Percentiles rank a stretch among this genome's conserved stretches.
Evolutionary conservation across 768 basidiomycete species (phyloP).

Genomic region (Boletus sp.): DNA sequence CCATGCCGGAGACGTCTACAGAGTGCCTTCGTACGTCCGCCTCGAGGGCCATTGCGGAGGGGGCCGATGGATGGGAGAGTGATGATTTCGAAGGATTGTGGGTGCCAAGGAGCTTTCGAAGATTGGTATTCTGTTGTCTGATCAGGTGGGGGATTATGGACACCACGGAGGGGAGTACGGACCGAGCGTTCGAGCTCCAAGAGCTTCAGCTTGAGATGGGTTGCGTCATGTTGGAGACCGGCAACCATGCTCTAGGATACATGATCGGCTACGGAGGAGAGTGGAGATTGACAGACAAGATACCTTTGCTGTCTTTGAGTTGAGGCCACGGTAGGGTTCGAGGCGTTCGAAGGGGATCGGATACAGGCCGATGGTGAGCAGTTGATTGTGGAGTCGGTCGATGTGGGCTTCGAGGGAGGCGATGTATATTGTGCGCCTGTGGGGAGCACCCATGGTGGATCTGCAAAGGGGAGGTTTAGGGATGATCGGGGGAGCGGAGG

Average conservation of each 20-base stretch:
- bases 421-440: conserved; percentile 67
- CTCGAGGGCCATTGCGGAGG: conserved; percentile 29
- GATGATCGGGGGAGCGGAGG: background rate
- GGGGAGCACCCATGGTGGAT: conserved; percentile 62
- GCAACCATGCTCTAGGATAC: conserved; percentile 64
- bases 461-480: conserved; percentile 28
- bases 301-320: conserved; percentile 75
- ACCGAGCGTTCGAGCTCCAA: conserved; percentile 70
- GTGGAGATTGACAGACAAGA: background rate
- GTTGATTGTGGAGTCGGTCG: conserved; percentile 59
- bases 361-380: conserved; percentile 50
- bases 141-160: background rate
- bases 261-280: background rate
- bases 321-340: conserved; percentile 65
- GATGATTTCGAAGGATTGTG: conserved; percentile 17
- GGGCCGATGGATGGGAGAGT: conserved; percentile 23
- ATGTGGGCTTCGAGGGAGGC: conserved; percentile 72
- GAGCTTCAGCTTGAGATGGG: conserved; percentile 56
- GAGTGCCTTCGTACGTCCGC: conserved; percentile 34
- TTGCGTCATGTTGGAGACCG: conserved; percentile 63
- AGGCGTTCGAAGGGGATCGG: conserved; percentile 56
- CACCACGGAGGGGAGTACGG: conserved; percentile 4
- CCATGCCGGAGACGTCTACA: conserved; percentile 31
- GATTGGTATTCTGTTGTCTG: conserved; percentile 27
- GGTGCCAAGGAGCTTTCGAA: conserved; percentile 30